phyloP scores from a whole-genome alignment of 176 grass and related monocot genomes.

The Musa troglodytarum region DNA sequence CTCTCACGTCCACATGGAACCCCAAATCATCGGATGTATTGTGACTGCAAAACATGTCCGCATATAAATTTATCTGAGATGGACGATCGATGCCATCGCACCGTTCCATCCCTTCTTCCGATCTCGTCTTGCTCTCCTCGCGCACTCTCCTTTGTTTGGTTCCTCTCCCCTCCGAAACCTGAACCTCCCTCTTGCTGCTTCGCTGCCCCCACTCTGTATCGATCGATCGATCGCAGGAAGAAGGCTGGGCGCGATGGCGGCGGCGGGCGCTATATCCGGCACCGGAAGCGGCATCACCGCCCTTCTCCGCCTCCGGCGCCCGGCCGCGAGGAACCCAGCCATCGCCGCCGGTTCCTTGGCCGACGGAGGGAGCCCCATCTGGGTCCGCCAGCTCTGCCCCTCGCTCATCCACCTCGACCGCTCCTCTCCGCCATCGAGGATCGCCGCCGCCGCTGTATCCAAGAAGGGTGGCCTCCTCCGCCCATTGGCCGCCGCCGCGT shows the following conservation, averaged over 20 bases:
- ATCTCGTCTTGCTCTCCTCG: background rate
- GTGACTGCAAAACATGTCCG: too few relatives aligned
- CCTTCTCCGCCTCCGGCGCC: constrained; percentile 47
- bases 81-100: too few relatives aligned
- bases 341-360: constrained; percentile 20
- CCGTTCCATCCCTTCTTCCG: too few relatives aligned
- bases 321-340: constrained; percentile 5
- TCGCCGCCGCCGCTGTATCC: constrained; percentile 1
- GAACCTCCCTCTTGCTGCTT: background rate
- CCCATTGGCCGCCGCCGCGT: constrained; percentile 37
- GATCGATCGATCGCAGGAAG: constrained; percentile 11
- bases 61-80: too few relatives aligned
- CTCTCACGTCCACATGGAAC: too few relatives aligned
- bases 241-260: constrained; percentile 35
- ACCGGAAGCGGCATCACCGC: constrained; percentile 5
- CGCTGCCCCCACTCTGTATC: background rate
- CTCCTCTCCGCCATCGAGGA: background rate
- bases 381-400: constrained; percentile 71
- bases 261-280: constrained; percentile 45
- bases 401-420: constrained; percentile 32
- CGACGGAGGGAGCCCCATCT: constrained; percentile 55
- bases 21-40: too few relatives aligned
- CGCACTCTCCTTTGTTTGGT: background rate
- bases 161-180: background rate
- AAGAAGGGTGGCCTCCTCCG: background rate